Evolutionary conservation across 2,329 filamentous ascomycete genomes (phyloP).

Genomic region (Claviceps digitariae): DNA sequence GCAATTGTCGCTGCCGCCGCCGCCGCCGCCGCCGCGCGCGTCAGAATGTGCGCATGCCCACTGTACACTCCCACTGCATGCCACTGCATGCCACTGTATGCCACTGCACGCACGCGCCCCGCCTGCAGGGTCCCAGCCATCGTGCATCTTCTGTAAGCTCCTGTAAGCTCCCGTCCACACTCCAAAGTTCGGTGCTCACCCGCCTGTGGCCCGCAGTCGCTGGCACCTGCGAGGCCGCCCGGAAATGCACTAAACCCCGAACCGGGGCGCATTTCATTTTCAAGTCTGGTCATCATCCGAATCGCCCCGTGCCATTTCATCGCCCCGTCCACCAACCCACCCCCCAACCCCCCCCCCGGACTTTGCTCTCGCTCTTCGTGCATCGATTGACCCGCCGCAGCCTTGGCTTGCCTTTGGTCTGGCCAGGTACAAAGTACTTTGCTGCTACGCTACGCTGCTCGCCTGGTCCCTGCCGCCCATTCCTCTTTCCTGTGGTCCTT

Average conservation of each 20-base stretch:
- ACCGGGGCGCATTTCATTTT: background rate
- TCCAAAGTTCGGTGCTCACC: too few species aligned
- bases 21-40: too few species aligned
- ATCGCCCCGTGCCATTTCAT: background rate
- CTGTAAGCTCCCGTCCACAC: too few species aligned
- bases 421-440: too few species aligned
- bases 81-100: too few species aligned
- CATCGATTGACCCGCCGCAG: background rate
- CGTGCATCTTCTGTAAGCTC: too few species aligned
- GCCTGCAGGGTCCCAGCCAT: too few species aligned
- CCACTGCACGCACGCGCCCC: too few species aligned
- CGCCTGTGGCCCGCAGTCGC: too few species aligned
- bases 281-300: background rate
- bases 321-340: background rate
- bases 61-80: too few species aligned
- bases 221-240: background rate
- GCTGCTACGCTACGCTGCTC: background rate
- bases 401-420: background rate
- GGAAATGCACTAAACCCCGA: conserved; percentile 1
- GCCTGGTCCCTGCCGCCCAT: conserved; percentile 1
- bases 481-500: conserved; percentile 3
- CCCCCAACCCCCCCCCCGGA: background rate
- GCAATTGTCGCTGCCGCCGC: too few species aligned
- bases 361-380: background rate
- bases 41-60: too few species aligned